Evolutionary conservation across 257 asterid genomes (phyloP).

Genomic region (Solanum sitiens): DNA sequence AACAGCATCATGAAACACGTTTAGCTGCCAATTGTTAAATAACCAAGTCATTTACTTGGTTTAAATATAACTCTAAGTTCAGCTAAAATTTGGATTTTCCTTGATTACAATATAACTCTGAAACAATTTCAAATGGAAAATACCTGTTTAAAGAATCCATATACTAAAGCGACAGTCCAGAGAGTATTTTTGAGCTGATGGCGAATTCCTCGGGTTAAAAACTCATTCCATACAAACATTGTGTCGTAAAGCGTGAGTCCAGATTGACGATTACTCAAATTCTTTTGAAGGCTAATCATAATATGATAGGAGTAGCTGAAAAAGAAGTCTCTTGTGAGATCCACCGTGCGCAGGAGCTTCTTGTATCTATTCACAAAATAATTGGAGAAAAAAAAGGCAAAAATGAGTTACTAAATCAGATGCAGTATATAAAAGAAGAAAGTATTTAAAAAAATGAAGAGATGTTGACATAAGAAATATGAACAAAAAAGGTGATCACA

Average conservation of each 20-base stretch:
- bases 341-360: slow-evolving; percentile 84
- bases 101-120: background rate
- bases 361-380: slow-evolving; percentile 64
- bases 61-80: background rate
- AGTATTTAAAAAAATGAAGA: background rate
- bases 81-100: background rate
- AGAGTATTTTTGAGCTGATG: slow-evolving; percentile 60
- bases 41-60: background rate
- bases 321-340: slow-evolving; percentile 94
- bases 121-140: background rate
- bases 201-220: slow-evolving; percentile 79
- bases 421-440: background rate
- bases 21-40: background rate
- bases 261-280: slow-evolving; percentile 52
- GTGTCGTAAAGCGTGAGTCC: slow-evolving; percentile 64
- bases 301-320: slow-evolving; percentile 92
- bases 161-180: slow-evolving; percentile 91
- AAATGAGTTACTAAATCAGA: slow-evolving; percentile 30
- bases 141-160: slow-evolving; percentile 96
- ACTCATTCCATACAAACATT: slow-evolving; percentile 98
- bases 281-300: slow-evolving; percentile 92
- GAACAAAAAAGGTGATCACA: slow-evolving; percentile 14
- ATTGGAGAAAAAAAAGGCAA: slow-evolving; percentile 21
- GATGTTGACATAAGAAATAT: background rate
- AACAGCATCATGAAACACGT: background rate